phyloP scores from a whole-genome alignment of 805 yeast species.

The Barnettozyma populi region DNA sequence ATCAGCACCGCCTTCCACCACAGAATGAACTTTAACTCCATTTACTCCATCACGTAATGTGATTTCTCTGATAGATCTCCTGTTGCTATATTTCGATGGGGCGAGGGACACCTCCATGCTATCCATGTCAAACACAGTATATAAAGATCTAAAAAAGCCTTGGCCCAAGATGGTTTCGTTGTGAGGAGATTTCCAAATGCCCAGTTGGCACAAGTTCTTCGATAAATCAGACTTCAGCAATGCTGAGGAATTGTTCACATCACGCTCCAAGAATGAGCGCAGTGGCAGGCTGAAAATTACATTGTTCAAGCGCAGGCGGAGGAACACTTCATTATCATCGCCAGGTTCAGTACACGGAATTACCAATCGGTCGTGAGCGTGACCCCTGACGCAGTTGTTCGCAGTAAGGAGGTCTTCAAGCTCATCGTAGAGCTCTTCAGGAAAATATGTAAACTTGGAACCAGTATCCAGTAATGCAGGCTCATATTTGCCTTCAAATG shows the following conservation, averaged over 20 bases:
- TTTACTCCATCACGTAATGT: conserved; percentile 2
- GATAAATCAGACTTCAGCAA: background rate
- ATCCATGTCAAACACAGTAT: conserved; percentile 24
- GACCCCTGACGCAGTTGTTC: background rate
- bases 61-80: conserved; percentile 7
- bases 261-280: conserved; percentile 7
- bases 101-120: conserved; percentile 21
- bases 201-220: conserved; percentile 14
- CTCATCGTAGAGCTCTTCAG: conserved; percentile 9
- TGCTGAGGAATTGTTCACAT: background rate
- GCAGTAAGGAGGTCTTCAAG: conserved; percentile 1
- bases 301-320: conserved; percentile 1
- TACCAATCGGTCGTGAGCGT: conserved; percentile 1
- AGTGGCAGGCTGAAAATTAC: conserved; percentile 3
- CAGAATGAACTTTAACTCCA: conserved; percentile 8
- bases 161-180: conserved; percentile 17
- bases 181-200: conserved; percentile 7
- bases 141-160: conserved; percentile 16
- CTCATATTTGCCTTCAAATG: conserved; percentile 3
- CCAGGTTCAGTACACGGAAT: conserved; percentile 4
- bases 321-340: background rate
- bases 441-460: conserved; percentile 16
- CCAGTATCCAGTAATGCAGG: conserved; percentile 22
- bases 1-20: conserved; percentile 3
- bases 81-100: conserved; percentile 14